These are phyloP conservation scores for Tilletia horrida DNA, from an alignment of 1,284 basidiomycete species.

Conservation along the genomic window DNA sequence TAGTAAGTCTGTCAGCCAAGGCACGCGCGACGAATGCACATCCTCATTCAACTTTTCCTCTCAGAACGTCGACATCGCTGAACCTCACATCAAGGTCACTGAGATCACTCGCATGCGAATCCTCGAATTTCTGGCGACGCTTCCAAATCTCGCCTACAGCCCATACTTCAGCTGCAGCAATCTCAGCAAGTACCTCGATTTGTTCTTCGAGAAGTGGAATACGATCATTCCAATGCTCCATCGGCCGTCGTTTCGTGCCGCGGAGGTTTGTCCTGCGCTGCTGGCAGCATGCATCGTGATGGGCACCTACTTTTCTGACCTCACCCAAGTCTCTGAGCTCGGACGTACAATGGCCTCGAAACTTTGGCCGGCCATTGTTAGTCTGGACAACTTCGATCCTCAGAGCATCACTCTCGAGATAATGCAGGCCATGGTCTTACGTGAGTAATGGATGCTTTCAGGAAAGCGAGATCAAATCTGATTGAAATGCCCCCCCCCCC, in stretches of 20 bases:
- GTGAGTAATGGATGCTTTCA: too few relatives aligned
- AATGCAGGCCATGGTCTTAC: conserved; percentile 40
- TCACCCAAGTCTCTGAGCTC: conserved; percentile 33
- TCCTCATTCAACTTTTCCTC: not conserved
- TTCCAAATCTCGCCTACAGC: conserved; percentile 39
- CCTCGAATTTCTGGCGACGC: conserved; percentile 38
- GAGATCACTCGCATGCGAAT: conserved; percentile 33
- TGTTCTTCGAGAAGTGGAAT: conserved; percentile 44
- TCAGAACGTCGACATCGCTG: not conserved
- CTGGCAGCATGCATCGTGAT: conserved; percentile 41
- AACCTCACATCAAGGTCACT: conserved; percentile 33
- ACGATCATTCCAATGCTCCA: conserved; percentile 40
- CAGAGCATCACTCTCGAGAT: conserved; percentile 39
- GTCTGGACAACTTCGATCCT: conserved; percentile 42
- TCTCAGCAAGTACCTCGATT: conserved; percentile 38
- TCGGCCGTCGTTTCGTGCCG: conserved; percentile 38
- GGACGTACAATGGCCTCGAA: conserved; percentile 39
- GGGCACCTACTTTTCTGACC: conserved; percentile 40
- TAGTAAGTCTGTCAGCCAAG: too few relatives aligned
- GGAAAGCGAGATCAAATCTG: too few relatives aligned
- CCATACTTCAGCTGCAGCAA: conserved; percentile 38
- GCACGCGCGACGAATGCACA: conserved; percentile 12
- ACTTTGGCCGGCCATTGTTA: conserved; percentile 42
- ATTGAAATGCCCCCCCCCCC: too few relatives aligned
- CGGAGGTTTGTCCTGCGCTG: conserved; percentile 38